These are phyloP conservation scores for Isabelozyma pseudorhagii DNA, from an alignment of 805 yeast species.

Conservation along the genomic window DNA sequence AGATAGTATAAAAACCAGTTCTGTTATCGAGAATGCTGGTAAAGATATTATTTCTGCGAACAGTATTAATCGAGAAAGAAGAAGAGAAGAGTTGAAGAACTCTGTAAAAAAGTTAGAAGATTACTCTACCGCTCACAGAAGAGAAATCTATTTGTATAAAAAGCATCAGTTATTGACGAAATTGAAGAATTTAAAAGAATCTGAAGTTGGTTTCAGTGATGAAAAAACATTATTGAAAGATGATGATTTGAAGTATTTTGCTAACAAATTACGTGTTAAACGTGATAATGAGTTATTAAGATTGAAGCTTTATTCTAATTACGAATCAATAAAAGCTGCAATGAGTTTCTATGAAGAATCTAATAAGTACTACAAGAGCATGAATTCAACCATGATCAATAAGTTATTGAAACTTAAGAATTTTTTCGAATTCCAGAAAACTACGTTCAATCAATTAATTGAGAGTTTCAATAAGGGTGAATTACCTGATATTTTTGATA, in stretches of 20 bases:
- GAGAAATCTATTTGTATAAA: constrained; percentile 15
- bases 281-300: constrained; percentile 34
- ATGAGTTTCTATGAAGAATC: constrained; percentile 35
- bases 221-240: constrained; percentile 15
- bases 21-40: background rate
- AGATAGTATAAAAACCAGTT: background rate
- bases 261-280: constrained; percentile 14
- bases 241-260: constrained; percentile 22
- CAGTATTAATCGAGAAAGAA: constrained; percentile 16
- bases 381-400: constrained; percentile 25
- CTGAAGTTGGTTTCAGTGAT: constrained; percentile 19
- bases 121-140: constrained; percentile 12
- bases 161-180: constrained; percentile 22
- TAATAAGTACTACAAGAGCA: constrained; percentile 28
- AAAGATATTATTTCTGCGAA: constrained; percentile 12
- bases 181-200: constrained; percentile 20
- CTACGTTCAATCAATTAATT: constrained; percentile 20
- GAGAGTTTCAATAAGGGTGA: constrained; percentile 12
- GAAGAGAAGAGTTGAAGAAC: constrained; percentile 18
- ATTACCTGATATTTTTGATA: constrained; percentile 11
- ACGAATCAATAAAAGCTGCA: constrained; percentile 29
- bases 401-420: constrained; percentile 37
- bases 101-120: constrained; percentile 14
- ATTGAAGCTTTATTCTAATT: constrained; percentile 27
- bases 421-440: constrained; percentile 35